Conservation (phyloP, 2,329 filamentous ascomycete species). For the Westerdykella sp. region DNA sequence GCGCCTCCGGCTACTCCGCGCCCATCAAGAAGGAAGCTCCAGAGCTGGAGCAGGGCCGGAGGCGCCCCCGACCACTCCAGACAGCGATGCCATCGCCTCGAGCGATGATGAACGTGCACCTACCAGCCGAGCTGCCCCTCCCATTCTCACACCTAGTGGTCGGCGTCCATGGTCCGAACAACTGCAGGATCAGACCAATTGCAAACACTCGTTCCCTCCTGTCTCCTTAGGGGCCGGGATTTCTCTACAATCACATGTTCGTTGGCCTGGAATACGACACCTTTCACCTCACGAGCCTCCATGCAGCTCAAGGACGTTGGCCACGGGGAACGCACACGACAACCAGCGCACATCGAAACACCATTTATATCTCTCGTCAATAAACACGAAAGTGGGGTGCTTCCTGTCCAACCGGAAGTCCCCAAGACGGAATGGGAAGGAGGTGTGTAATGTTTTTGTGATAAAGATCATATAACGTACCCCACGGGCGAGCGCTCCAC, state of each 20-base stretch:
- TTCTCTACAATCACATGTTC: constrained; percentile 76
- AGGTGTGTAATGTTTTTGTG: no score
- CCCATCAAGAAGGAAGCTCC: constrained; percentile 3
- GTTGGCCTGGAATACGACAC: constrained; percentile 71
- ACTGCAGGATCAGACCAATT: constrained; percentile 67
- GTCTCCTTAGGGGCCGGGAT: constrained; percentile 57
- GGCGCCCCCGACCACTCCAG: constrained; percentile 56
- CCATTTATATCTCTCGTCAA: constrained; percentile 24
- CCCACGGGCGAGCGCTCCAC: no score
- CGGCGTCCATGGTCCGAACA: constrained; percentile 47
- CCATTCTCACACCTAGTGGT: constrained; percentile 14
- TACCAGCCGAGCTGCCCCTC: constrained; percentile 12
- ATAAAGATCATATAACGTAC: no score
- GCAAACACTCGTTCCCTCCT: constrained; percentile 68
- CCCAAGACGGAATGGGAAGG: constrained; percentile 65
- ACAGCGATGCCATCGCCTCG: constrained; percentile 87
- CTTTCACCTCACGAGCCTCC: constrained; percentile 14
- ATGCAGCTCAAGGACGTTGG: constrained; percentile 30
- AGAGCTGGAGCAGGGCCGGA: constrained; percentile 27
- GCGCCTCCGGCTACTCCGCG: no score
- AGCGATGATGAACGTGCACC: constrained; percentile 74
- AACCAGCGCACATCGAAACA: constrained; percentile 14
- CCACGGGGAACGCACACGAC: constrained; percentile 29
- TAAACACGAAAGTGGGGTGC: constrained; percentile 46
- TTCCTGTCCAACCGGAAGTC: constrained; percentile 45